Evolutionary conservation across 495 filamentous ascomycete genomes (phyloP), one percentile per base, ranked within the genome.

Genomic region (Apodospora peruviana): DNA sequence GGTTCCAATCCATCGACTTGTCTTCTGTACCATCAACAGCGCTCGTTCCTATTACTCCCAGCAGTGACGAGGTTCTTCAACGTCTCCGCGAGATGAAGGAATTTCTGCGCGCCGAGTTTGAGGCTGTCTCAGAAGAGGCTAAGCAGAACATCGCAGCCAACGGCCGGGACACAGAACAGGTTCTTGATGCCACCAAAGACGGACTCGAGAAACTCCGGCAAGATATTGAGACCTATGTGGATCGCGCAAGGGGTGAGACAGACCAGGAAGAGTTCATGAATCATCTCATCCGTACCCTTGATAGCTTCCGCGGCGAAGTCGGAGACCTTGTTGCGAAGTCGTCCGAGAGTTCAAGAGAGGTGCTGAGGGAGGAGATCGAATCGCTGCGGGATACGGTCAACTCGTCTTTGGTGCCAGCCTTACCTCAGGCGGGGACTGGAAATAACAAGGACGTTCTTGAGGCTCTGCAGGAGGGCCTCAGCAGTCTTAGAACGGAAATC

Each of bases 171-270:
- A 89, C 86, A 0, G 87, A 89, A 60, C 83, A 93, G 55, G 78
- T 94, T 20, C 73, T 95, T 2, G 86, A 91, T 60, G 86, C 88
- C 2, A 80, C 91, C 48, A 90, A 87, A 59, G 89, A 94, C 61
- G 88, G 88, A 2, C 77, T 95, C 32, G 87, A 91, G 53, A 79
- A 78, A 42, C 77, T 96, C 3, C 81, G 86, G n/a, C 73, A 74
- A 19, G 83, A 91, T 40, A 88, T 95, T 46, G 88, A 93, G 65
- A 70, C 66, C n/a, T 91, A 91, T 49, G 84, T 88, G 19, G 82
- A 85, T 45, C 76, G 77, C 19, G 80, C 81, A 16, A 73, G 78
- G 22, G 85, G 85, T 56, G 75, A 79, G 2, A 72, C 84, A 0
- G 77, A 77, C 5, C 89, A 89, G 49, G 82, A 90, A 52, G 86